Percentiles rank a stretch among this genome's conserved stretches.
Conservation (phyloP, 768 basidiomycete species). For the Tubosaeta sp. region DNA sequence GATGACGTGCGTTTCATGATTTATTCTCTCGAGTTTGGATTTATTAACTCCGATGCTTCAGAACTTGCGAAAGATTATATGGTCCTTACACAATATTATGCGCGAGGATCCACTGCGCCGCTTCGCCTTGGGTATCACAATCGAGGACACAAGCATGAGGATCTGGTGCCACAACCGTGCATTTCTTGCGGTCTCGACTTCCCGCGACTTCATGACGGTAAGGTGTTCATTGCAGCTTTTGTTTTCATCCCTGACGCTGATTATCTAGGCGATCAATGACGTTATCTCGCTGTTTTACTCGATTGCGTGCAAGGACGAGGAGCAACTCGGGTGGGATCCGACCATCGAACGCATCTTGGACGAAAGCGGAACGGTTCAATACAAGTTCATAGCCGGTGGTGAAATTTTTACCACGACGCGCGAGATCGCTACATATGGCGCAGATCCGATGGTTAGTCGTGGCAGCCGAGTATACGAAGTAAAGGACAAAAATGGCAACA, state of each 20-base stretch:
- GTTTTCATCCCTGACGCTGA: background rate
- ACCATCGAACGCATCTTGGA: background rate
- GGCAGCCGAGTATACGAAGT: conserved; percentile 6
- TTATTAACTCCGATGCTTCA: background rate
- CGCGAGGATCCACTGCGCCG: conserved; percentile 22
- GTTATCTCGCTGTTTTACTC: conserved; percentile 8
- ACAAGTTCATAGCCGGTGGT: background rate
- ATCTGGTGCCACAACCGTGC: conserved; percentile 22
- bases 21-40: background rate
- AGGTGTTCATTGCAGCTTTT: background rate
- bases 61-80: conserved; percentile 22
- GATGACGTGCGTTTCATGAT: background rate
- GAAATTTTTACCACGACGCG: background rate
- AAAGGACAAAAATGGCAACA: background rate
- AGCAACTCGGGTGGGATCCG: conserved; percentile 8
- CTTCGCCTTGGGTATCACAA: conserved; percentile 26
- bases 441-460: background rate
- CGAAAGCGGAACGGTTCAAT: background rate
- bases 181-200: background rate
- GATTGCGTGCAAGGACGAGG: background rate
- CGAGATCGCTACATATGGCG: background rate
- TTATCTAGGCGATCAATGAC: conserved; percentile 1
- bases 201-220: conserved; percentile 3
- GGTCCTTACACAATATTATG: conserved; percentile 27
- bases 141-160: conserved; percentile 23